Percentiles rank a stretch among this genome's conserved stretches.
Conservation (phyloP, 352 stramenopile genomes). For the Phytopythium montanum region DNA sequence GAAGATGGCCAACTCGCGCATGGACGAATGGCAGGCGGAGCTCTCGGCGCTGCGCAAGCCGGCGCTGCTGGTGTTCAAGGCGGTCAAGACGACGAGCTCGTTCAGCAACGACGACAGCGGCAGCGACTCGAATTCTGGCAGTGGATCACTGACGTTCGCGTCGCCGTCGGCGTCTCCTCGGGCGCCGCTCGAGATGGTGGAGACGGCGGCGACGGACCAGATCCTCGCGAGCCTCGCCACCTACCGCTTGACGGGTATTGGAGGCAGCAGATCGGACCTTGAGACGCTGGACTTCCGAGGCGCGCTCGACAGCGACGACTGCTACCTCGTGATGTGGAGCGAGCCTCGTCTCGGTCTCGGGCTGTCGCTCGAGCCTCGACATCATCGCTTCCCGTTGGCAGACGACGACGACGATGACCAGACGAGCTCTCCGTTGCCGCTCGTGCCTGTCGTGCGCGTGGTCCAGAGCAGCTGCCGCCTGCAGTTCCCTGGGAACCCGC, state of each 20-base stretch:
- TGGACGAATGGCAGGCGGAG: conserved; percentile 32
- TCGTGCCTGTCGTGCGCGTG: conserved; percentile 24
- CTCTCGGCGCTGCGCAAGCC: conserved; percentile 41
- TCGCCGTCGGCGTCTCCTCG: conserved; percentile 3
- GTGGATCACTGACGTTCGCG: conserved; percentile 2
- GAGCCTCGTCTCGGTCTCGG: conserved; percentile 20
- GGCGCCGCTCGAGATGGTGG: not conserved
- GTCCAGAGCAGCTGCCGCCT: conserved; percentile 30
- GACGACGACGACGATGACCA: not conserved
- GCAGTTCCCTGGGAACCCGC: conserved; percentile 22
- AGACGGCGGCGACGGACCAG: conserved; percentile 1
- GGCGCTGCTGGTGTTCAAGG: conserved; percentile 43
- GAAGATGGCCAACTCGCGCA: conserved; percentile 16
- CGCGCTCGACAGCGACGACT: conserved; percentile 7
- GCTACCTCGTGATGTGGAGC: conserved; percentile 31
- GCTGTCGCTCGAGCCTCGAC: conserved; percentile 9
- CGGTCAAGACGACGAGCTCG: conserved; percentile 6
- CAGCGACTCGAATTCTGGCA: conserved; percentile 13
- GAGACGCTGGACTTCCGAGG: not conserved
- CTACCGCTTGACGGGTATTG: not conserved
- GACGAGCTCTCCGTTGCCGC: not conserved
- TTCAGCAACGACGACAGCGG: conserved; percentile 8
- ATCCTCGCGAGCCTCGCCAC: conserved; percentile 1
- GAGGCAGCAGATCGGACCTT: not conserved
- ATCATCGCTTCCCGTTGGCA: not conserved